Evolutionary conservation across 495 filamentous ascomycete species (phyloP).

Genomic region (Neurospora sp.): DNA sequence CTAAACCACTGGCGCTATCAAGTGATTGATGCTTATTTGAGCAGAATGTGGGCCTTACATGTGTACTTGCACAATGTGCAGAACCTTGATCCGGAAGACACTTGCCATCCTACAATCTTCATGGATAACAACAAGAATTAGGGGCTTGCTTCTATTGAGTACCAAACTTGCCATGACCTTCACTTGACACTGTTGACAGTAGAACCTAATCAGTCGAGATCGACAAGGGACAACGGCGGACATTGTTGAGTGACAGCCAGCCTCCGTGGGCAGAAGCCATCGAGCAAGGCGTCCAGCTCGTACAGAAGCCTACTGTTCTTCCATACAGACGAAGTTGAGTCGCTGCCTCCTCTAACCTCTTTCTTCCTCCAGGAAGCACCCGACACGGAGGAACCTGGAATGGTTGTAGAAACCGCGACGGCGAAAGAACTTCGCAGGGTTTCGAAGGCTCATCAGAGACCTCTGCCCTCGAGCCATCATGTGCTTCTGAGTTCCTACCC

Average conservation of each 20-base stretch:
- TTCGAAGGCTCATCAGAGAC: not conserved
- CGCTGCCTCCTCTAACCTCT: not conserved
- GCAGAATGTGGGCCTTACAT: not conserved
- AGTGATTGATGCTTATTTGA: fast-evolving
- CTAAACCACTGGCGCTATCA: not conserved
- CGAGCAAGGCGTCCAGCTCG: not conserved
- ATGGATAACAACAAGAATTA: not conserved
- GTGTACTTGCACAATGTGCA: not conserved
- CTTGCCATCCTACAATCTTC: not conserved
- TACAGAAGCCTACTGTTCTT: not conserved
- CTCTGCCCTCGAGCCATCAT: not conserved
- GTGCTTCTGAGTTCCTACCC: not conserved
- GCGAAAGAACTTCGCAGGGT: not conserved
- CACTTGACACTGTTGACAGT: not conserved
- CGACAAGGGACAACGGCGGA: not conserved
- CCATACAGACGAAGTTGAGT: not conserved
- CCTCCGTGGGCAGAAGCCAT: not conserved
- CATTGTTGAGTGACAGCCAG: not conserved
- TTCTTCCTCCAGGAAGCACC: not conserved
- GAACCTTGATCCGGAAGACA: not conserved
- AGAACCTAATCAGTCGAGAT: not conserved
- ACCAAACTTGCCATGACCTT: not conserved
- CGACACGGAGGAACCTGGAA: too few relatives aligned
- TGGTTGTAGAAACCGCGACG: not conserved
- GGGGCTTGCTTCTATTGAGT: not conserved